phyloP scores from a whole-genome alignment of 495 filamentous ascomycete species.

The Cercophora samala region DNA sequence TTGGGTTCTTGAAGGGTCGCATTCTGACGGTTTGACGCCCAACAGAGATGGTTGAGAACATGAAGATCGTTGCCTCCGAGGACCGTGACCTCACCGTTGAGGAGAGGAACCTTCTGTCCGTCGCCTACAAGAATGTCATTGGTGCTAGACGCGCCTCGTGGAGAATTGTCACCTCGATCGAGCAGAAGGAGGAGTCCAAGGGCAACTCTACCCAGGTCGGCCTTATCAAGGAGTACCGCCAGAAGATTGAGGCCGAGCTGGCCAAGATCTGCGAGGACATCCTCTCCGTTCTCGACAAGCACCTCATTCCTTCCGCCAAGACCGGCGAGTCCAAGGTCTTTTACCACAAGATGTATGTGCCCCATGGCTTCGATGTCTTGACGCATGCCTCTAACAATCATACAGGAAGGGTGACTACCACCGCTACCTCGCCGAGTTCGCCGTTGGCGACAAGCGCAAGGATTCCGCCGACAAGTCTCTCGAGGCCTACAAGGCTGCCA shows the following conservation, averaged over 20 bases:
- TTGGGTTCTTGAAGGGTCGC: background rate
- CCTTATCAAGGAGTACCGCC: slow-evolving; percentile 95
- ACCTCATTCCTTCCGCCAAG: slow-evolving; percentile 95
- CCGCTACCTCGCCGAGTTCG: slow-evolving; percentile 98
- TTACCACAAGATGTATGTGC: slow-evolving; percentile 98
- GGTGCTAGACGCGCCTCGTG: slow-evolving; percentile 97
- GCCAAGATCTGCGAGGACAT: slow-evolving; percentile 99
- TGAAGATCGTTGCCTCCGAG: slow-evolving; percentile 97
- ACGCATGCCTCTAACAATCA: slow-evolving; percentile 9
- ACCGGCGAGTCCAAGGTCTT: slow-evolving; percentile 99
- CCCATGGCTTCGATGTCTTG: slow-evolving; percentile 8
- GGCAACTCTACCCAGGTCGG: slow-evolving; percentile 94
- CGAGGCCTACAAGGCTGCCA: slow-evolving; percentile 99
- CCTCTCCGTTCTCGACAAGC: slow-evolving; percentile 90
- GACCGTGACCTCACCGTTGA: slow-evolving; percentile 98
- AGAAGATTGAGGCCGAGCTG: slow-evolving; percentile 97
- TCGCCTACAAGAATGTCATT: slow-evolving; percentile 99
- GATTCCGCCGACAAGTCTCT: slow-evolving; percentile 90
- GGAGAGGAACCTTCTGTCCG: slow-evolving; percentile 97
- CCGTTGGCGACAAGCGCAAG: slow-evolving; percentile 98
- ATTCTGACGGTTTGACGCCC: slow-evolving; percentile 26
- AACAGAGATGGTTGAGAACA: slow-evolving; percentile 99
- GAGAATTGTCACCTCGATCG: slow-evolving; percentile 99
- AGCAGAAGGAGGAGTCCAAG: slow-evolving; percentile 99
- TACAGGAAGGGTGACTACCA: slow-evolving; percentile 99